Percentiles rank a stretch among this genome's conserved stretches.
Evolutionary conservation across 371 early-diverging fungal species (phyloP).

Genomic region (Lichtheimia hyalospora): DNA sequence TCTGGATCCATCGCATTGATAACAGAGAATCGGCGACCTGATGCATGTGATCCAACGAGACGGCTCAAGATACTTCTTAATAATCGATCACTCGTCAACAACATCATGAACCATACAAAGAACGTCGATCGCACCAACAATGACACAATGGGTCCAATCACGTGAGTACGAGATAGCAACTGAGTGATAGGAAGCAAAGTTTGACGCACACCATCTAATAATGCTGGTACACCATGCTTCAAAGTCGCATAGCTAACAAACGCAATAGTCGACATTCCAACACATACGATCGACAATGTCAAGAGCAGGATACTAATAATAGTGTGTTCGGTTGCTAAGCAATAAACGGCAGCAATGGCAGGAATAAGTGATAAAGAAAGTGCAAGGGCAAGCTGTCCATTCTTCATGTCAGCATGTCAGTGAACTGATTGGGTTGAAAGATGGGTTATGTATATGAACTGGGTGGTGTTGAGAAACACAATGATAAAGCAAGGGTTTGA

Average conservation of each 20-base stretch:
- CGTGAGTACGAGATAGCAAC: slow-evolving; percentile 19
- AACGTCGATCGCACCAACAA: slow-evolving; percentile 31
- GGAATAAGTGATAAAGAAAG: slow-evolving; percentile 12
- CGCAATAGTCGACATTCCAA: slow-evolving; percentile 22
- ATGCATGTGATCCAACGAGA: slow-evolving; percentile 32
- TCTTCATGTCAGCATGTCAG: too few species aligned
- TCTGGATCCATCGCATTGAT: slow-evolving; percentile 35
- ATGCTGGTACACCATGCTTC: slow-evolving; percentile 28
- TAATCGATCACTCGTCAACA: slow-evolving; percentile 38
- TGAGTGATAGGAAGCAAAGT: slow-evolving; percentile 27
- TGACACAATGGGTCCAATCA: slow-evolving; percentile 34
- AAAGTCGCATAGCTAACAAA: slow-evolving; percentile 29
- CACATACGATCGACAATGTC: slow-evolving; percentile 10
- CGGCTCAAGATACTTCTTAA: slow-evolving; percentile 29
- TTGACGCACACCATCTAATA: slow-evolving; percentile 16
- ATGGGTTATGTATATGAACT: too few species aligned
- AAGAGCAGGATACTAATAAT: slow-evolving; percentile 7
- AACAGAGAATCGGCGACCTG: slow-evolving; percentile 29
- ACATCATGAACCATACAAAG: slow-evolving; percentile 34
- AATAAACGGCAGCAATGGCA: slow-evolving; percentile 9
- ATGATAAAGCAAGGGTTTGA: not conserved
- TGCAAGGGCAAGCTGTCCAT: too few species aligned
- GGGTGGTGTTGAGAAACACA: too few species aligned
- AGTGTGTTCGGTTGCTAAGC: slow-evolving; percentile 9
- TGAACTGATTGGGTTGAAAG: too few species aligned